Evolutionary conservation across 768 basidiomycete genomes (phyloP).

Genomic region (Scleroderma citrinum): DNA sequence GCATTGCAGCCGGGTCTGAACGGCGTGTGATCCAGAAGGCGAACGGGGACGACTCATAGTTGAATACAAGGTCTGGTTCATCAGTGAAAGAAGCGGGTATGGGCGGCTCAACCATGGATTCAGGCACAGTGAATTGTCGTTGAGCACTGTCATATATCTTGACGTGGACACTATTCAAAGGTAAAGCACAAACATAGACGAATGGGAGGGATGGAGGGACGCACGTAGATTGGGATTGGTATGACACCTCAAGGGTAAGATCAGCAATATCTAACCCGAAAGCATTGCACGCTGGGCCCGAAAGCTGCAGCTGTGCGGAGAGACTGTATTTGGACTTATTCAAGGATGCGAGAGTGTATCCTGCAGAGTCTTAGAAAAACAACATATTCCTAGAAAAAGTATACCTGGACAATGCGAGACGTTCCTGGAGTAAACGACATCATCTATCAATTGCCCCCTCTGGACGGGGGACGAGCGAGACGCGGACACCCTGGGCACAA

Average conservation of each 20-base stretch:
- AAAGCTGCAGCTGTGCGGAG: slow-evolving; percentile 47
- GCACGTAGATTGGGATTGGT: slow-evolving; percentile 51
- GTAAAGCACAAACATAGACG: not conserved
- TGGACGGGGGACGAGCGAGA: not conserved
- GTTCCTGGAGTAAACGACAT: slow-evolving; percentile 18
- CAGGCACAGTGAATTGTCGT: slow-evolving; percentile 62
- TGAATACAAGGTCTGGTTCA: slow-evolving; percentile 62
- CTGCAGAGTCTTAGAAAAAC: slow-evolving; percentile 23
- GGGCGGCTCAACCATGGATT: slow-evolving; percentile 44
- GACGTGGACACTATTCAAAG: slow-evolving; percentile 49
- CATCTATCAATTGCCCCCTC: too few species aligned
- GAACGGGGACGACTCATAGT: slow-evolving; percentile 59
- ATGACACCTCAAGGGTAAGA: slow-evolving; percentile 61
- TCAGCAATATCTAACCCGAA: slow-evolving; percentile 55
- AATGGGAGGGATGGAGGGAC: slow-evolving; percentile 2
- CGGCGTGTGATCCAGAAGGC: slow-evolving; percentile 76
- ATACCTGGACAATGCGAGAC: slow-evolving; percentile 30
- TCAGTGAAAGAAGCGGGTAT: slow-evolving; percentile 30
- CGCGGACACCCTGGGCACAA: not conserved
- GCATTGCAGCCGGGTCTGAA: slow-evolving; percentile 41
- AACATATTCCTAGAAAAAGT: not conserved
- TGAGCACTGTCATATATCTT: slow-evolving; percentile 58
- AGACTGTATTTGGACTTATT: slow-evolving; percentile 42
- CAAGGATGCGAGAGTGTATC: slow-evolving; percentile 48
- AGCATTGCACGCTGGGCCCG: slow-evolving; percentile 55